Percentiles rank a stretch among this genome's conserved stretches.
phyloP scores from a whole-genome alignment of 768 basidiomycete species.

The Paxillus involutus region DNA sequence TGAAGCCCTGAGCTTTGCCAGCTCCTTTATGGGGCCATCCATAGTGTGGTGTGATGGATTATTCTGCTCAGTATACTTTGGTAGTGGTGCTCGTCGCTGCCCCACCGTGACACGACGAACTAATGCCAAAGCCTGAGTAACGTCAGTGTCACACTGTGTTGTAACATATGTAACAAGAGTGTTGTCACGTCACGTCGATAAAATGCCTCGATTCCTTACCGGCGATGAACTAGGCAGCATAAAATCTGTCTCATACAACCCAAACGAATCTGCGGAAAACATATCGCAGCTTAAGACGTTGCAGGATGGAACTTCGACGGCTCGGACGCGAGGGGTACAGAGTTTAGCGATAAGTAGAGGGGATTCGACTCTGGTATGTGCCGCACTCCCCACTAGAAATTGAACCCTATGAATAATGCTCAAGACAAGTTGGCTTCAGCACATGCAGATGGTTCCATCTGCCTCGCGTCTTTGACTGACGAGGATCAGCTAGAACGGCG shows the following conservation, averaged over 20 bases:
- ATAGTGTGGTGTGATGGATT: slow-evolving; percentile 35
- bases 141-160: not conserved
- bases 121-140: not conserved
- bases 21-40: slow-evolving; percentile 77
- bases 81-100: not conserved
- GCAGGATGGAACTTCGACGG: slow-evolving; percentile 31
- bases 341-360: slow-evolving; percentile 34
- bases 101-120: not conserved
- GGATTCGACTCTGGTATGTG: slow-evolving; percentile 41
- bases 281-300: slow-evolving; percentile 37
- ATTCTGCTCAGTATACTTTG: not conserved
- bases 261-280: slow-evolving; percentile 28
- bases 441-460: slow-evolving; percentile 57
- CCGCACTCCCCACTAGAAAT: not conserved
- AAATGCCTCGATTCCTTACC: slow-evolving; percentile 71
- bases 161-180: not conserved
- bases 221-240: slow-evolving; percentile 82
- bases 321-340: slow-evolving; percentile 39
- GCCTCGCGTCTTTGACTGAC: slow-evolving; percentile 42
- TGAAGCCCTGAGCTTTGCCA: slow-evolving; percentile 72
- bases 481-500: slow-evolving; percentile 40
- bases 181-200: slow-evolving; percentile 24
- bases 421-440: slow-evolving; percentile 67
- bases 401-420: slow-evolving; percentile 23
- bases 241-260: slow-evolving; percentile 53